Conservation (phyloP, 345 rosid species). For the Lumnitzera racemosa region DNA sequence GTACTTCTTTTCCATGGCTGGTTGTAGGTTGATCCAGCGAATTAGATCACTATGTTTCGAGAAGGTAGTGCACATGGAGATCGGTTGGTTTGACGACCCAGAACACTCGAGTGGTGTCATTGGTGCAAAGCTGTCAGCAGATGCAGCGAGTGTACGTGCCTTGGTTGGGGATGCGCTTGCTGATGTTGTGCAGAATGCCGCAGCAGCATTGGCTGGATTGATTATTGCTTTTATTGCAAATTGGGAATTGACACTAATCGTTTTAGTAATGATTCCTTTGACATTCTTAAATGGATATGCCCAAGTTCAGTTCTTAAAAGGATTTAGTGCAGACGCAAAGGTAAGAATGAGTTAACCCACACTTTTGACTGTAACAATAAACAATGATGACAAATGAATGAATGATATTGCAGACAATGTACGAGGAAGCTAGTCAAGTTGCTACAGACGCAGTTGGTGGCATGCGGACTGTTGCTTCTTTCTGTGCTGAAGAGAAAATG, state of each 20-base stretch:
- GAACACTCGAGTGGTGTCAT: constrained; percentile 68
- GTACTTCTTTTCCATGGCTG: constrained; percentile 57
- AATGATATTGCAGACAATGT: constrained; percentile 45
- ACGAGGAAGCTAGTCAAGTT: constrained; percentile 83
- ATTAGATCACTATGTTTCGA: constrained; percentile 63
- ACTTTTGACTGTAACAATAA: not conserved
- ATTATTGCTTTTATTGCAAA: constrained; percentile 57
- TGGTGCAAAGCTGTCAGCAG: constrained; percentile 76
- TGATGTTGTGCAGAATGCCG: constrained; percentile 44
- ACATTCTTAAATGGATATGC: constrained; percentile 42
- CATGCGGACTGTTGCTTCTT: constrained; percentile 77
- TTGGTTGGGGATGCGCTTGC: constrained; percentile 69
- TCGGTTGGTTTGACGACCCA: constrained; percentile 73
- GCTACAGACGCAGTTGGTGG: constrained; percentile 81
- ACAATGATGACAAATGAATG: not conserved
- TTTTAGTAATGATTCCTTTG: constrained; percentile 51
- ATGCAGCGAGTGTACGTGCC: constrained; percentile 64
- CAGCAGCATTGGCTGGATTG: constrained; percentile 52
- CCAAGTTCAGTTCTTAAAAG: constrained; percentile 57
- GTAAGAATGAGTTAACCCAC: constrained; percentile 14
- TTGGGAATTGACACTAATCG: constrained; percentile 55
- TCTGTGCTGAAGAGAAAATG: constrained; percentile 74
- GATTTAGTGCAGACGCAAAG: constrained; percentile 73
- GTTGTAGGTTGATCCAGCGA: constrained; percentile 50
- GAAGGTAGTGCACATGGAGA: constrained; percentile 77